Base-by-base conservation (phyloP, 2,329 filamentous ascomycete species). In the Nothophoma quercina region DNA sequence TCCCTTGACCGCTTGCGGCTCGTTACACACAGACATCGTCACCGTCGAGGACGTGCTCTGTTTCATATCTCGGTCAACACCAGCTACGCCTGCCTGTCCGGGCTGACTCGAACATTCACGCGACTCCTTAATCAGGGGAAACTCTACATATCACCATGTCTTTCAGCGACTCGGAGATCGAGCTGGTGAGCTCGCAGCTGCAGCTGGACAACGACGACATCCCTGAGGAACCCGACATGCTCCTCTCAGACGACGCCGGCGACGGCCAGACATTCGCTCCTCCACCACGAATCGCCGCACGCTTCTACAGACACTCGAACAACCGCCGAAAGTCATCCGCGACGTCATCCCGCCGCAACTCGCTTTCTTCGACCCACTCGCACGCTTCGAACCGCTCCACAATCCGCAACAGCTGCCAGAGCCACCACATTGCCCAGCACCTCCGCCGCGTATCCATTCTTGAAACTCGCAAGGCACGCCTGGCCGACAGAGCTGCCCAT, bases 401-500 rank as follows among this genome's bases (percentile, higher is more conserved):
- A 64, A 46, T 50, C 75, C 63, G 78, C 55, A 76, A 77, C 59
- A 79, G 79, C 71, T 83, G 85, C 16, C 88, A 91, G 75, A 91
- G 87, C 79, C 90, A 89, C 70, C 83, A 90, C 73, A 80, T 92
- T 48, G 89, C 89, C 50, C 89, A 92, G 70, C 89, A 92, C 69
- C 80, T 92, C 50, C 89, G 90, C 34, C 86, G 90, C 45, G 87
- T 89, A 40, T 91, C 88, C 13, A 93, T 93, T 52, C 83, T 93
- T 56, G 90, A 93, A 72, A 88, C 88, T 61, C 87, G 90, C 56
- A 91, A 90, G 70, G 89, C 90, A 12, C 84, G 90, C 16, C 81
- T 95, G 15, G 90, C 90, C 47, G 90, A 93, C 72, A 82, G 90
- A 49, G 90, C 90, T 22, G 88, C 88, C 7, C 90, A 95, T 73